phyloP scores from a whole-genome alignment of 73 alveolate species.

The Breviolum minutum region DNA sequence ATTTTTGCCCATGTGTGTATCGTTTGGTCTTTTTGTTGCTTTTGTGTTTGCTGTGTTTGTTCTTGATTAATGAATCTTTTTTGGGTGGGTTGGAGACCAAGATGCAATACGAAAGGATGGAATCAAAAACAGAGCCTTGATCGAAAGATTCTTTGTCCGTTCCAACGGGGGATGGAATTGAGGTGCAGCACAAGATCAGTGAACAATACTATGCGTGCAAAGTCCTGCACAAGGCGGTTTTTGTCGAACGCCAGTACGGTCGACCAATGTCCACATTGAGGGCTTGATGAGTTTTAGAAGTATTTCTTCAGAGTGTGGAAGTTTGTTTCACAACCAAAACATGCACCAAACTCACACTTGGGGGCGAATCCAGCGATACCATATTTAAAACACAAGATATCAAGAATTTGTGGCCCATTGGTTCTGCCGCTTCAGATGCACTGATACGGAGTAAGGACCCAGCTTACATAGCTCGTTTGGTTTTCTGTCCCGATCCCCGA shows the following conservation, averaged over 20 bases:
- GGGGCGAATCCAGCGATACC: too few species aligned
- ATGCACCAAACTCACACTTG: too few species aligned
- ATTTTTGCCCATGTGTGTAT: background rate
- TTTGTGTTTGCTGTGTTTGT: background rate
- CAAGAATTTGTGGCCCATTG: too few species aligned
- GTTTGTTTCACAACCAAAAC: too few species aligned
- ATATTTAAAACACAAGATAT: too few species aligned
- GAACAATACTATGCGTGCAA: slow-evolving; percentile 95
- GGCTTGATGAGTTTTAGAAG: background rate
- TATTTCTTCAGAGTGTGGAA: background rate
- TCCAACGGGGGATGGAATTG: background rate
- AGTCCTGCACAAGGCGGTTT: slow-evolving; percentile 63
- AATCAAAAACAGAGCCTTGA: background rate
- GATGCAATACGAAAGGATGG: background rate
- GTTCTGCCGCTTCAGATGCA: too few species aligned
- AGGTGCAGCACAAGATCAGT: slow-evolving; percentile 93
- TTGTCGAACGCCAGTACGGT: too few species aligned
- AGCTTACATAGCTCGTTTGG: too few species aligned
- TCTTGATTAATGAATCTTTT: background rate
- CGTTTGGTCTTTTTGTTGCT: too few species aligned
- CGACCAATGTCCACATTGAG: background rate
- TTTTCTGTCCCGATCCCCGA: too few species aligned
- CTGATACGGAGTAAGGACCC: too few species aligned
- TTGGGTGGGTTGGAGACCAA: background rate
- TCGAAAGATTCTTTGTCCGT: background rate